Base-by-base conservation (phyloP, 192 early-diverging fungal species). In the Gorgonomyces haynaldii region DNA sequence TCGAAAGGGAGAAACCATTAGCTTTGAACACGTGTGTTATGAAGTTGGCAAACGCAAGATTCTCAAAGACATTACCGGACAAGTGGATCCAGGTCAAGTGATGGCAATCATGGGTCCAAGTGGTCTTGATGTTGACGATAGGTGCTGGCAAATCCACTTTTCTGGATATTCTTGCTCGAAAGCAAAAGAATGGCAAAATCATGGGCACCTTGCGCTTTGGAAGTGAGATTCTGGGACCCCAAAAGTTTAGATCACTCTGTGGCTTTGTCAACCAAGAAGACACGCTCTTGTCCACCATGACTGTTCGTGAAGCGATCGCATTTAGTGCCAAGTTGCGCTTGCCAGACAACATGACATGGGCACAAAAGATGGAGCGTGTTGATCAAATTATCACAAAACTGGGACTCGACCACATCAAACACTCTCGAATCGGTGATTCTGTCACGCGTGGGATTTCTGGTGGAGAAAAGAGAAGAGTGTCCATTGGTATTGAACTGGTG, bases 51-150 rank as follows among this genome's bases (percentile, higher is more conserved):
- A 66, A 15, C 66, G 81, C 26, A 36, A 46, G 21, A 65, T 92
- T 34, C 66, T 96, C 4, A 54, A 67, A 17, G 59, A 60, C 6
- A 72, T 92, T 24, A 69, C 70, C 2, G 90, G 88, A n/a, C 58
- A 64, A 13, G 79, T 77, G 3, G 57, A 67, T 16, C 74, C 89
- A 12, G 91, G 89, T 21, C 71, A 81, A 24, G 46, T 86, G 29
- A 58, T 84, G 48, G 89, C 88, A 3, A 76, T 98, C 9, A 89
- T 96, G 82, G 94, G 92, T 0, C 84, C 88, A 1, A 85, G 81
- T 13, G 89, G 62, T 51, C 41, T 19, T 0, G 9, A 23, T 21
- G 38, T 20, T 17, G 17, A 19, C 38, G 6, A 15, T 16, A 21
- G 61, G 89, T 12, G 81, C 88, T 3, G 91, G 90, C 28, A 95